Evolutionary conservation across 1,139 yeast species (phyloP).

Genomic region (Entelexis paramagnoliae): DNA sequence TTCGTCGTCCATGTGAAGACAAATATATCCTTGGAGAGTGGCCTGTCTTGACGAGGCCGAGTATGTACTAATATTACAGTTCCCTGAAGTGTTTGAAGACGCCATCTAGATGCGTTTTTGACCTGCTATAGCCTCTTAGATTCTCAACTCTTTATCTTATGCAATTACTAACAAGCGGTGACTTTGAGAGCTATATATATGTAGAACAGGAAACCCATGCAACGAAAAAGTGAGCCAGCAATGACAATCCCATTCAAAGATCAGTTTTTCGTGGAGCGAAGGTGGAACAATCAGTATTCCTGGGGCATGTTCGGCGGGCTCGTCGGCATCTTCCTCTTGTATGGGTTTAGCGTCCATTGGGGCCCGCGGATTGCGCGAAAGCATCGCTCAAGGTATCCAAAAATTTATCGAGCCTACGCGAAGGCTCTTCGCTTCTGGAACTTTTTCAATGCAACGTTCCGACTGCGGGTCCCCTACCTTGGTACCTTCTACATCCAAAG

Average conservation of each 20-base stretch:
- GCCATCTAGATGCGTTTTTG: too few relatives aligned
- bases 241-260: background rate
- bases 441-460: background rate
- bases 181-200: background rate
- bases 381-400: background rate
- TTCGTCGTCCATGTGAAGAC: too few relatives aligned
- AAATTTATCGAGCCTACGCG: background rate
- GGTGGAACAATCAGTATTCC: background rate
- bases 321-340: background rate
- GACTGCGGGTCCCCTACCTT: background rate
- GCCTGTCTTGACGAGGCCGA: too few relatives aligned
- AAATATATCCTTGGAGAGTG: too few relatives aligned
- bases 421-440: background rate
- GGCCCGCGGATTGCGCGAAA: slow-evolving; percentile 1
- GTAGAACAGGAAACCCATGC: background rate
- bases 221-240: background rate
- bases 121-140: too few relatives aligned
- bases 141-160: background rate
- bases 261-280: slow-evolving; percentile 3
- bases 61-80: too few relatives aligned
- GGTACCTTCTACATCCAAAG: slow-evolving; percentile 1
- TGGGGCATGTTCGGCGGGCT: slow-evolving; percentile 6
- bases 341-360: background rate
- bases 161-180: background rate
- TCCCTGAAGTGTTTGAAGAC: too few relatives aligned